Conservation (phyloP, 192 early-diverging fungal species). For the Chytriomyces hyalinus region DNA sequence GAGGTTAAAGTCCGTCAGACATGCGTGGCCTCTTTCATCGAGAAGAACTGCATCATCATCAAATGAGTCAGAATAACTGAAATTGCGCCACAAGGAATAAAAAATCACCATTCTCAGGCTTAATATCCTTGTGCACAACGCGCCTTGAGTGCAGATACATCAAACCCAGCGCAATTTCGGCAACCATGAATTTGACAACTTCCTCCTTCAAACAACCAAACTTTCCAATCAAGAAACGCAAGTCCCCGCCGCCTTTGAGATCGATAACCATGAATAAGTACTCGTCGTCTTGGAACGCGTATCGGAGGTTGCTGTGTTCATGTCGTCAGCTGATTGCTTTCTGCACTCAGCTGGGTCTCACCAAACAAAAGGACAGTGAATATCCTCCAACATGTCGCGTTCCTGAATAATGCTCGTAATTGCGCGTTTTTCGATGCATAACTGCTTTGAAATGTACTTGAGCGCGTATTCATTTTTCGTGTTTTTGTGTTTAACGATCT, state of each 20-base stretch:
- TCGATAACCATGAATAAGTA: conserved; percentile 94
- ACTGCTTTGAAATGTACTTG: conserved; percentile 94
- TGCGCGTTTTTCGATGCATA: conserved; percentile 84
- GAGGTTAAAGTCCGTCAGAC: conserved; percentile 96
- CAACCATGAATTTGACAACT: conserved; percentile 82
- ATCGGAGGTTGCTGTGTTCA: conserved; percentile 75
- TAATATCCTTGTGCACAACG: conserved; percentile 92
- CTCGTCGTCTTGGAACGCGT: conserved; percentile 95
- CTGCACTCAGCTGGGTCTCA: neutral
- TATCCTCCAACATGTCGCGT: conserved; percentile 67
- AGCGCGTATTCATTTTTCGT: conserved; percentile 83
- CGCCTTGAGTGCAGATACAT: conserved; percentile 79
- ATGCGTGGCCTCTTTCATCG: conserved; percentile 81
- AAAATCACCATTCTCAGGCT: conserved; percentile 81
- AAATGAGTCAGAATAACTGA: neutral
- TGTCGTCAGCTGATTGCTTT: neutral
- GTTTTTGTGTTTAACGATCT: conserved; percentile 88
- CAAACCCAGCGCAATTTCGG: conserved; percentile 83
- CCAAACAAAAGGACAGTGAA: conserved; percentile 23
- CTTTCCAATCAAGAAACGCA: conserved; percentile 81
- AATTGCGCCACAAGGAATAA: no score
- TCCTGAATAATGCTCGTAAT: conserved; percentile 91
- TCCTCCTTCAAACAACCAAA: conserved; percentile 74
- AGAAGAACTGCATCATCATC: conserved; percentile 61
- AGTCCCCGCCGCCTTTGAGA: conserved; percentile 93